Conservation (phyloP, 495 filamentous ascomycete species). For the Penicillium maclennaniae region DNA sequence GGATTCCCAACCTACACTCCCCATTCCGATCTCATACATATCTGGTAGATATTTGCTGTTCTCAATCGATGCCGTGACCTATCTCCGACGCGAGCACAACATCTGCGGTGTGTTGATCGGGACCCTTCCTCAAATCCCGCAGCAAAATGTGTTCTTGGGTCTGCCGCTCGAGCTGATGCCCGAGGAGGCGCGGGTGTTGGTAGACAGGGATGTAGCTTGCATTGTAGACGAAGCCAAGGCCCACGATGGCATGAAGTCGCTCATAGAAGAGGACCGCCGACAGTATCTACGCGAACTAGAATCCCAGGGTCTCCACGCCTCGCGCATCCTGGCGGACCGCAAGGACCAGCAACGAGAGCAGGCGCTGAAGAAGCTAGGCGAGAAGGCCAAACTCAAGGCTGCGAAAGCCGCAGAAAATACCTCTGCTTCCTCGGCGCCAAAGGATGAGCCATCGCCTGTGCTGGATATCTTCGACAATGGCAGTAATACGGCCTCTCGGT, state of each 20-base stretch:
- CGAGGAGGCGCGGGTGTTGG: constrained; percentile 80
- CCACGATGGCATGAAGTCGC: constrained; percentile 58
- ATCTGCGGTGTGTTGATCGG: constrained; percentile 87
- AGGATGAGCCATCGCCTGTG: constrained; percentile 13
- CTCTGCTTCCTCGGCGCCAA: constrained; percentile 7
- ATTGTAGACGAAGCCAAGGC: constrained; percentile 70
- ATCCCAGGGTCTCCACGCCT: constrained; percentile 43
- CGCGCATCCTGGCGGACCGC: constrained; percentile 34
- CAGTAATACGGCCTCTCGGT: constrained; percentile 14
- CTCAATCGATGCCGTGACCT: constrained; percentile 75
- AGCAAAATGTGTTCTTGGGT: constrained; percentile 92
- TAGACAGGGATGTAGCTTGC: constrained; percentile 74
- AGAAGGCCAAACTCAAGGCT: constrained; percentile 33
- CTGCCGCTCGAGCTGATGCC: constrained; percentile 85
- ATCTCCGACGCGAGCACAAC: constrained; percentile 74
- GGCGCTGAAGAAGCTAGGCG: constrained; percentile 39
- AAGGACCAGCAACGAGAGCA: constrained; percentile 40
- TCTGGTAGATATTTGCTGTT: constrained; percentile 83
- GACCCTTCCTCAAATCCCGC: constrained; percentile 82
- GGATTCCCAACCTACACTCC: constrained; percentile 42
- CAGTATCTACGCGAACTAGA: constrained; percentile 43
- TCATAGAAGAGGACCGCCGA: constrained; percentile 52
- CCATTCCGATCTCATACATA: constrained; percentile 79
- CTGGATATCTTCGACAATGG: constrained; percentile 41
- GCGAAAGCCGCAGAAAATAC: constrained; percentile 20